Conservation (phyloP, 2,329 filamentous ascomycete genomes). For the Colletotrichum tofieldiae region DNA sequence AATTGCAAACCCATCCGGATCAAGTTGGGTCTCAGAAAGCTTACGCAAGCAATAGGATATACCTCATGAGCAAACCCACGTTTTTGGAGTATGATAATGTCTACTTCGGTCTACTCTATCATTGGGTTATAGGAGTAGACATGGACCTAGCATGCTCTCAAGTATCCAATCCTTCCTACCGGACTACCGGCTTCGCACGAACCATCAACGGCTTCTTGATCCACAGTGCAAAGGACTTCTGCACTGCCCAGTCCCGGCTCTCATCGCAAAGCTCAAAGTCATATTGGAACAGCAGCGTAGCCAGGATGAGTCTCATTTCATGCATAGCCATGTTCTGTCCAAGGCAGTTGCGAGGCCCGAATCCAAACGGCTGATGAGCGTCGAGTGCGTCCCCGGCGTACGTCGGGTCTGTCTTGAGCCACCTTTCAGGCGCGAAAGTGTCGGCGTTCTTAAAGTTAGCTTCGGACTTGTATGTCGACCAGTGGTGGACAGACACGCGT, state of each 20-base stretch:
- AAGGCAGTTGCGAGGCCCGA: conserved; percentile 68
- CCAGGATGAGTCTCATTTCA: conserved; percentile 65
- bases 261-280: conserved; percentile 29
- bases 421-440: conserved; percentile 49
- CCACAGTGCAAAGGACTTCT: conserved; percentile 33
- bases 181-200: background rate
- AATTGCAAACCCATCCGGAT: too few species aligned
- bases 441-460: conserved; percentile 58
- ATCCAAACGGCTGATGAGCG: conserved; percentile 68
- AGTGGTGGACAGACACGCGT: conserved; percentile 56
- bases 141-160: background rate
- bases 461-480: conserved; percentile 59
- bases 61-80: too few species aligned
- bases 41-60: too few species aligned
- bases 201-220: conserved; percentile 35
- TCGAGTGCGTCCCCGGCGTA: conserved; percentile 46
- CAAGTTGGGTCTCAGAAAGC: too few species aligned
- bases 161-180: background rate
- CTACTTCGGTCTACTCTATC: too few species aligned
- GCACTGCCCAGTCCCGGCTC: conserved; percentile 12
- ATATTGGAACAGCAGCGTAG: conserved; percentile 34
- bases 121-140: too few species aligned
- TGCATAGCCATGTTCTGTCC: conserved; percentile 70
- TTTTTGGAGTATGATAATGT: too few species aligned
- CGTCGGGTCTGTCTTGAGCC: conserved; percentile 25